These are phyloP conservation scores for Calocera viscosa DNA, from an alignment of 768 basidiomycete species.

Conservation along the genomic window DNA sequence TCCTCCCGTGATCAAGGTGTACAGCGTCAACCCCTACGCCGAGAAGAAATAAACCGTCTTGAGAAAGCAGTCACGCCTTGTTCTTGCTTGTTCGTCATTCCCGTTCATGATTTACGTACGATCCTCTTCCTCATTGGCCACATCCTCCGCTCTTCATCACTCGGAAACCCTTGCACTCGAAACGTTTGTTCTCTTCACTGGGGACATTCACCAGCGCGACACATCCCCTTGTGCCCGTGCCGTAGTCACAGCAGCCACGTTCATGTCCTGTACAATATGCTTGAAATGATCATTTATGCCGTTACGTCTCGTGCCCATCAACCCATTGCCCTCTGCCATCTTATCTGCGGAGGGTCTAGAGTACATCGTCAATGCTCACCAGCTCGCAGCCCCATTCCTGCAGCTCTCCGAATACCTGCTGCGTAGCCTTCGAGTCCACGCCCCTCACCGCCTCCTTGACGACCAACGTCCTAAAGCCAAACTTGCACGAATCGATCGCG, in stretches of 20 bases:
- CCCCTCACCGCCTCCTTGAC: conserved; percentile 19
- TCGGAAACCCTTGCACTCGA: conserved; percentile 9
- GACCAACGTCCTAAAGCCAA: conserved; percentile 32
- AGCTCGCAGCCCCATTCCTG: neutral
- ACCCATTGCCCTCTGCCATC: neutral
- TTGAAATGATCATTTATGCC: conserved; percentile 9
- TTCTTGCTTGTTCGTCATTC: neutral
- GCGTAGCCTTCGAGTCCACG: conserved; percentile 10
- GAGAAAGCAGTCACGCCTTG: neutral
- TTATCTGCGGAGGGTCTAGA: neutral
- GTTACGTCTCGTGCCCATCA: neutral
- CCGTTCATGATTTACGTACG: conserved; percentile 7
- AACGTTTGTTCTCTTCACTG: neutral
- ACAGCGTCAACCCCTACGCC: conserved; percentile 87
- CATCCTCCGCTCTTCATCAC: neutral
- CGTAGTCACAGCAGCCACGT: conserved; percentile 1
- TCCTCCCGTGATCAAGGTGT: conserved; percentile 93
- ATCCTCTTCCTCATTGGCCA: neutral
- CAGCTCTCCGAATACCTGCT: neutral
- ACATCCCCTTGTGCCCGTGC: neutral
- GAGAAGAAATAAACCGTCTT: conserved; percentile 32
- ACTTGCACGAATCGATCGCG: conserved; percentile 42
- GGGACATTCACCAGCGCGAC: conserved; percentile 7
- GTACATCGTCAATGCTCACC: neutral
- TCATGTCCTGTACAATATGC: conserved; percentile 7